Conservation (phyloP, 768 basidiomycete species). For the Kwoniella shandongensis region DNA sequence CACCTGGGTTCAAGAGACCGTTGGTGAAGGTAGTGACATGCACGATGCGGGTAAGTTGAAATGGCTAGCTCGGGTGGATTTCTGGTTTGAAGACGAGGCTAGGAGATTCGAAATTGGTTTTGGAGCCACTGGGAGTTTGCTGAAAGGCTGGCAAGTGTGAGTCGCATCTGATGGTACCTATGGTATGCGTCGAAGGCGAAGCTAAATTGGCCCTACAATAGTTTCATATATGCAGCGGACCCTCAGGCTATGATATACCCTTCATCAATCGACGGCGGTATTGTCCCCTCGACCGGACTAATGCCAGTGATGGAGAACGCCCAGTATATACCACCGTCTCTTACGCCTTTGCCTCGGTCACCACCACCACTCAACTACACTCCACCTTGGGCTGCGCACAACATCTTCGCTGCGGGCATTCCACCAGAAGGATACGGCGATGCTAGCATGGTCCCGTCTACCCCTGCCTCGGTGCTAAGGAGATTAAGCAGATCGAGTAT, state of each 20-base stretch:
- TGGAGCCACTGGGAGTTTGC: constrained; percentile 23
- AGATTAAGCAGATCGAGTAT: constrained; percentile 13
- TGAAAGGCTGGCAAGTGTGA: constrained; percentile 47
- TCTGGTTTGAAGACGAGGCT: constrained; percentile 47
- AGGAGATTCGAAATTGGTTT: constrained; percentile 34
- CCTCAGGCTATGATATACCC: neutral
- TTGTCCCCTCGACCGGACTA: neutral
- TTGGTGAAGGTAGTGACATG: neutral
- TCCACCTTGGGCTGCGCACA: constrained; percentile 34
- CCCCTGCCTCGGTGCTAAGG: constrained; percentile 5
- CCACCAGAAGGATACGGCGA: constrained; percentile 2
- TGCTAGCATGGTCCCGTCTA: constrained; percentile 1
- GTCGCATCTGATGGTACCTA: too few species aligned
- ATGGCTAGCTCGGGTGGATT: constrained; percentile 39
- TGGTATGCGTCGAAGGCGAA: neutral
- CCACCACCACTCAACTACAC: constrained; percentile 20
- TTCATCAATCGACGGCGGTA: neutral
- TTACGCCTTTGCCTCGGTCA: constrained; percentile 14
- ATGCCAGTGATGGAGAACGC: neutral
- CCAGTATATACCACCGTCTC: too few species aligned
- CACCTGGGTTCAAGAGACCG: constrained; percentile 20
- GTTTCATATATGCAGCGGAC: neutral
- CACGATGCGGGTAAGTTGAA: neutral
- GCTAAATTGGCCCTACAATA: too few species aligned
- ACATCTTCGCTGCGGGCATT: constrained; percentile 21